Base-by-base conservation (phyloP, 2,329 filamentous ascomycete species). In the Curvularia verruculosa region DNA sequence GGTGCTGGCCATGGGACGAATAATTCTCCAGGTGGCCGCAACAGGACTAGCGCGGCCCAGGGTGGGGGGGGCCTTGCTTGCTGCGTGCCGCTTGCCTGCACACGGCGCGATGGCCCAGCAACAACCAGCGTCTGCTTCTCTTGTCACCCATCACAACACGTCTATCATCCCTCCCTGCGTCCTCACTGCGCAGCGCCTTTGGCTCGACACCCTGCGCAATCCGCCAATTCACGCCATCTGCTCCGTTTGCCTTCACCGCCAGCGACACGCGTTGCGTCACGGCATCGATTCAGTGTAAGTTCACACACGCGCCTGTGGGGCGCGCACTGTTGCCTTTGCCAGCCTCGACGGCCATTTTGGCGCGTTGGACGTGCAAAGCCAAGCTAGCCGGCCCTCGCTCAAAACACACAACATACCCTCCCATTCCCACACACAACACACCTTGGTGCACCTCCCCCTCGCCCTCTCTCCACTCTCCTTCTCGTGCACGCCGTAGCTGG, bases 381-480 rank as follows among this genome's bases (percentile, higher is more conserved):
- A 60, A 69, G 62, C 54, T 54, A 54, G 54, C 54, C 50, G 23
- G 65, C 69, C 68, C 61, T 63, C 60, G 58, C 65, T 65, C 70
- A 74, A 73, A 75, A 74, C 70, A 75, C 75, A 74, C 66, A 69
- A 58, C 58, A 65, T 60, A 56, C 65, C 67, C 63, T 69, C 58
- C 64, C 65, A 43, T 19, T 48, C 54, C 64, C 61, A 64, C 65
- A 64, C 65, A 69, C 69, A 74, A 73, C 72, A 74, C 68, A 73
- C 72, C 69, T 71, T 67, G 69, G 69, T 67, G 68, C 71, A 66
- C 65, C 66, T 61, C 56, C 60, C 58, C 59, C 57, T 59, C 61
- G 62, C 57, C 64, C 57, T 61, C 56, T 60, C 56, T 61, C 58
- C 64, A 58, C 64, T 59, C 55, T 59, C 61, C 49, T 49, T 66